Conservation (phyloP, 2,329 filamentous ascomycete species). For the Fusarium irregulare region DNA sequence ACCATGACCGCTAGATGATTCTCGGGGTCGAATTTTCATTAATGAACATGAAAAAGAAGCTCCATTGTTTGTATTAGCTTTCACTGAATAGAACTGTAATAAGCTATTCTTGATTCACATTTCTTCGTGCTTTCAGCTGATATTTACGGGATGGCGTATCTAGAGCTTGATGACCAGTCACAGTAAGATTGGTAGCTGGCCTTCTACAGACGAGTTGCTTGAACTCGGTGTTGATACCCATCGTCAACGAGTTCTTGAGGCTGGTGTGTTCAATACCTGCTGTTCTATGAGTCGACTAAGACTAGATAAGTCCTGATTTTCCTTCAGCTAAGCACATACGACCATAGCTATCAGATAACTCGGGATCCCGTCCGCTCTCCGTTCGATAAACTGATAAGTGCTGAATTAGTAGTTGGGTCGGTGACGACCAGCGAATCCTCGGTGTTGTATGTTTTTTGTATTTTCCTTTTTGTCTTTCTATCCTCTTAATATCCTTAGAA, state of each 20-base stretch:
- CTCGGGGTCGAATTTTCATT: conserved; percentile 33
- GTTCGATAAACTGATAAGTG: conserved; percentile 34
- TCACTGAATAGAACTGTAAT: conserved; percentile 38
- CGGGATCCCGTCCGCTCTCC: conserved; percentile 36
- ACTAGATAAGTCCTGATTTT: not conserved
- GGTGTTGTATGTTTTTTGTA: conserved; percentile 28
- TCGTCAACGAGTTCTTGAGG: not conserved
- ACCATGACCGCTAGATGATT: conserved; percentile 33
- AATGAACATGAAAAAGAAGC: conserved; percentile 36
- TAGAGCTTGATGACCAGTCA: not conserved
- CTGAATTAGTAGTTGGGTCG: conserved; percentile 27
- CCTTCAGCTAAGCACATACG: conserved; percentile 9
- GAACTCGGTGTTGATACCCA: not conserved
- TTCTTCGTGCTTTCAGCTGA: not conserved
- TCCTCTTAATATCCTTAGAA: fast-evolving
- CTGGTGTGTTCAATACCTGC: not conserved
- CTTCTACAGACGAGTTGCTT: not conserved
- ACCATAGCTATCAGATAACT: conserved; percentile 34
- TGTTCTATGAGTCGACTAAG: too few species aligned
- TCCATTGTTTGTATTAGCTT: conserved; percentile 23
- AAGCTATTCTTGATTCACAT: conserved; percentile 14
- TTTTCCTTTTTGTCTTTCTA: not conserved
- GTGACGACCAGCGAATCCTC: conserved; percentile 36
- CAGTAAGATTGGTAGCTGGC: not conserved
- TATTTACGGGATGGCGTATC: not conserved